Percentiles rank a stretch among this genome's conserved stretches.
Conservation (phyloP, 257 asterid species). For the Jaltomata sinuosa region DNA sequence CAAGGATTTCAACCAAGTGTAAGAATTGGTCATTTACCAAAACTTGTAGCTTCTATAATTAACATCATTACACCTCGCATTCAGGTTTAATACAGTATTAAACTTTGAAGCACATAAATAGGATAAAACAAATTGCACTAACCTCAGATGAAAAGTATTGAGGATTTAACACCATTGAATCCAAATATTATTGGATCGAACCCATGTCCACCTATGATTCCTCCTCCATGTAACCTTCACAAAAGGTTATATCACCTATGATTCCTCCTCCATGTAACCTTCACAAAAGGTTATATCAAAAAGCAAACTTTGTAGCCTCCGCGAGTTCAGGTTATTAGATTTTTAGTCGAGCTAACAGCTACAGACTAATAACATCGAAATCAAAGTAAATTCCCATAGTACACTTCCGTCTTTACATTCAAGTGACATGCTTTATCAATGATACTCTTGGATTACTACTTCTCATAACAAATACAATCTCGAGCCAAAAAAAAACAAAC, state of each 20-base stretch:
- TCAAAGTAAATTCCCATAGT: neutral
- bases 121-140: neutral
- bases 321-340: neutral
- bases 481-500: too few relatives aligned
- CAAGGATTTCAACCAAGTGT: neutral
- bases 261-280: neutral
- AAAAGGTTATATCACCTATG: neutral
- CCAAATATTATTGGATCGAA: neutral
- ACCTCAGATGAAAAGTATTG: neutral
- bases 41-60: neutral
- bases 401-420: neutral
- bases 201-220: neutral
- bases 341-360: too few relatives aligned
- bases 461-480: neutral
- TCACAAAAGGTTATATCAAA: neutral
- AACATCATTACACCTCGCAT: neutral
- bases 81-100: neutral
- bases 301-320: neutral
- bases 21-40: neutral
- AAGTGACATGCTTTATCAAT: neutral
- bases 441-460: neutral
- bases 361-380: neutral
- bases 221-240: neutral
- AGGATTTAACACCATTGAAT: neutral
- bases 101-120: neutral